A percentile compares a stretch with the other conserved stretches of the same genome.
Evolutionary conservation across 2,329 filamentous ascomycete genomes (phyloP).

Genomic region (Colletotrichum sp.): DNA sequence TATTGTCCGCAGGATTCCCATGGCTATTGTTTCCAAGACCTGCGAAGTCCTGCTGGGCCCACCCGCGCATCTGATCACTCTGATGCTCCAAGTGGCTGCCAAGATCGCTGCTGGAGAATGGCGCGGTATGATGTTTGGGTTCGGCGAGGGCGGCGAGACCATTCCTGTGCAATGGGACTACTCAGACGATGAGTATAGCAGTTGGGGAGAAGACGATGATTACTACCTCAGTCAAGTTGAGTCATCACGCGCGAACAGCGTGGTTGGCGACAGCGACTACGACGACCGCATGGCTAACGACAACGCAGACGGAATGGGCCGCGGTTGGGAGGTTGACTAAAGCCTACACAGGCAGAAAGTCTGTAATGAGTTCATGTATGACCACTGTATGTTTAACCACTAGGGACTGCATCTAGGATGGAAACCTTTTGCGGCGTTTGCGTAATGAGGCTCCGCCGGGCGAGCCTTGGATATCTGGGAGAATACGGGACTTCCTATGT

Average conservation of each 20-base stretch:
- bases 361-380: slow-evolving; percentile 17
- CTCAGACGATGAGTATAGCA: slow-evolving; percentile 59
- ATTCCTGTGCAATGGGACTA: slow-evolving; percentile 67
- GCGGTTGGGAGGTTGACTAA: slow-evolving; percentile 22
- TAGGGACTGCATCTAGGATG: slow-evolving; percentile 7
- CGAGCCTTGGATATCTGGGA: neutral
- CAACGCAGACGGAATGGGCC: slow-evolving; percentile 10
- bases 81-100: slow-evolving; percentile 83
- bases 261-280: slow-evolving; percentile 8
- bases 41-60: slow-evolving; percentile 78
- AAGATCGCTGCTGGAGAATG: slow-evolving; percentile 70
- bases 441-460: neutral
- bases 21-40: slow-evolving; percentile 76
- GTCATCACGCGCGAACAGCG: slow-evolving; percentile 28
- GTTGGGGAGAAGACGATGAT: slow-evolving; percentile 61
- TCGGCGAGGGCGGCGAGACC: slow-evolving; percentile 55
- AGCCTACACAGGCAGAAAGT: neutral
- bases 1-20: slow-evolving; percentile 56
- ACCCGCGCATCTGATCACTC: slow-evolving; percentile 75
- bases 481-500: neutral
- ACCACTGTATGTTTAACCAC: slow-evolving; percentile 12
- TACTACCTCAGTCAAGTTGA: slow-evolving; percentile 39
- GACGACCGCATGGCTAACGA: slow-evolving; percentile 20
- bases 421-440: slow-evolving; percentile 1
- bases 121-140: slow-evolving; percentile 63